Conservation (phyloP, 2,329 filamentous ascomycete species). For the Phialocephala sp. region DNA sequence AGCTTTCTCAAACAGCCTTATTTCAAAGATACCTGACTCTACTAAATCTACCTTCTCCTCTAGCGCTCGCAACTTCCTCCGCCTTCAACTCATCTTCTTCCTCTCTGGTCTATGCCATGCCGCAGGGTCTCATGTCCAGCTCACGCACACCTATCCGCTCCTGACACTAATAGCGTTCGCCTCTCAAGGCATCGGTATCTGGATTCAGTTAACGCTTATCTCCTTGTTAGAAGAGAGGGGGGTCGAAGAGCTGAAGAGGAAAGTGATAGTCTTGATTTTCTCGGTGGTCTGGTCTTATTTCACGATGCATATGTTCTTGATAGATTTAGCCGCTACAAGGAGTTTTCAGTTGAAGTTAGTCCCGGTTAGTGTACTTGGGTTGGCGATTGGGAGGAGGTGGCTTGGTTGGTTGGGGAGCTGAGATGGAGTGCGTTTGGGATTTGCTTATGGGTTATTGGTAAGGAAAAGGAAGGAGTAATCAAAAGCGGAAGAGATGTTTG, state of each 20-base stretch:
- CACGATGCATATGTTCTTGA: constrained; percentile 15
- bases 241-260: background rate
- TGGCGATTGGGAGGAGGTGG: constrained; percentile 6
- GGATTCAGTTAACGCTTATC: background rate
- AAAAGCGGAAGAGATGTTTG: background rate
- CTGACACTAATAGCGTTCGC: constrained; percentile 6
- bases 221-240: background rate
- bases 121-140: constrained; percentile 7
- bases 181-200: constrained; percentile 13
- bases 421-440: background rate
- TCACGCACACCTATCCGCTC: constrained; percentile 6
- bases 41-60: background rate
- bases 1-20: constrained; percentile 1
- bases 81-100: constrained; percentile 11
- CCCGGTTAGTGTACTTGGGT: constrained; percentile 13
- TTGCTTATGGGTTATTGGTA: too few species aligned
- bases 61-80: background rate
- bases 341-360: constrained; percentile 16
- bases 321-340: constrained; percentile 13
- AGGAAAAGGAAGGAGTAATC: background rate
- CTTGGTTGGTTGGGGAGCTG: constrained; percentile 11
- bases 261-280: background rate
- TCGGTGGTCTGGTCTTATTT: constrained; percentile 9
- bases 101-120: constrained; percentile 20
- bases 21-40: constrained; percentile 3